Conservation (phyloP, 2,329 filamentous ascomycete species). For the Aspergillus ustus region DNA sequence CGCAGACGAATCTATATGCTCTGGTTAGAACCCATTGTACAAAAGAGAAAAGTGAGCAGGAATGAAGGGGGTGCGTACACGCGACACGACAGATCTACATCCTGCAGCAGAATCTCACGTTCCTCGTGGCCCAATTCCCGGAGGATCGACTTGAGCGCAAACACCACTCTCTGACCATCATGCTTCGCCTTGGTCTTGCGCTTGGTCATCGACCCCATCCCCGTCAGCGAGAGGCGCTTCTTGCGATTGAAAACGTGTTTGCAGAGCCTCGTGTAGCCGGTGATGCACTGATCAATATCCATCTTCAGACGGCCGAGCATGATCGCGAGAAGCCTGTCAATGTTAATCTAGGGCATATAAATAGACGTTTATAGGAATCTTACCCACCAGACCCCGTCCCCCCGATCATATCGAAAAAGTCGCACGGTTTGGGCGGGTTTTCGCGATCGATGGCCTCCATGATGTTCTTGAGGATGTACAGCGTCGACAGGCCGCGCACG, state of each 20-base stretch:
- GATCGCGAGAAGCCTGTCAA: constrained; percentile 47
- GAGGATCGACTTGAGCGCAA: constrained; percentile 31
- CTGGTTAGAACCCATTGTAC: background rate
- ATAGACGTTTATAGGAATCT: background rate
- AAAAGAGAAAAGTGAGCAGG: background rate
- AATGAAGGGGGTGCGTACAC: constrained; percentile 22
- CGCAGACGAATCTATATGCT: constrained; percentile 31
- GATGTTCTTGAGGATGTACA: constrained; percentile 42
- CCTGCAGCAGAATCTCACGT: constrained; percentile 31
- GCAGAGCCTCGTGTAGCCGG: constrained; percentile 46
- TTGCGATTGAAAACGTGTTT: constrained; percentile 41
- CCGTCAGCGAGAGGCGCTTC: constrained; percentile 27
- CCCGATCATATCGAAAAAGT: constrained; percentile 49
- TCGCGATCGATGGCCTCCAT: constrained; percentile 39
- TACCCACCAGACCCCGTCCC: constrained; percentile 45
- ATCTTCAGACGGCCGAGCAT: constrained; percentile 54
- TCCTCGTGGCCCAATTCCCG: constrained; percentile 26
- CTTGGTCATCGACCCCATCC: constrained; percentile 13
- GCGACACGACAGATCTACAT: constrained; percentile 32
- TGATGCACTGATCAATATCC: constrained; percentile 50
- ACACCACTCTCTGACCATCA: constrained; percentile 38
- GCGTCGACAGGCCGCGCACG: constrained; percentile 44
- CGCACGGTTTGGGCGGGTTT: constrained; percentile 38
- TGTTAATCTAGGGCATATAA: background rate
- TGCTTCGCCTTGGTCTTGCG: constrained; percentile 31